Conservation (phyloP, 116 monocot species). For the Posidonia oceanica region DNA sequence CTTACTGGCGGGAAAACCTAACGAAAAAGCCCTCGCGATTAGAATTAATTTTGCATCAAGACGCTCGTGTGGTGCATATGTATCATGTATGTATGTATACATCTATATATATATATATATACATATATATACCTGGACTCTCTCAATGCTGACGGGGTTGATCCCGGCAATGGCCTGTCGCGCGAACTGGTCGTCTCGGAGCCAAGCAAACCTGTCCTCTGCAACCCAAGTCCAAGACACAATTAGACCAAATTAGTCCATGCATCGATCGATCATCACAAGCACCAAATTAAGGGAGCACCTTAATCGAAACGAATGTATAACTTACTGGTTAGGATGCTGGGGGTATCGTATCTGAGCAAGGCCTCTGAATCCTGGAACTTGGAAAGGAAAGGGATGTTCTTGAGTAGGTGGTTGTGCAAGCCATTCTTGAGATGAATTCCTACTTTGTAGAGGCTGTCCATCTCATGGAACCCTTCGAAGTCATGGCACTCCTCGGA, state of each 20-base stretch:
- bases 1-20: constrained; percentile 56
- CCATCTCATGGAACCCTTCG: constrained; percentile 58
- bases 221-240: background rate
- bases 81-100: too few relatives aligned
- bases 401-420: constrained; percentile 38
- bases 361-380: constrained; percentile 42
- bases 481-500: constrained; percentile 46
- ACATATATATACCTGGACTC: constrained; percentile 12
- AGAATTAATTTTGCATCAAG: too few relatives aligned
- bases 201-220: constrained; percentile 90
- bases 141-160: constrained; percentile 73
- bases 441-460: constrained; percentile 75
- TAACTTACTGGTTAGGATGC: constrained; percentile 59
- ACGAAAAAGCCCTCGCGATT: background rate
- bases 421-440: constrained; percentile 38
- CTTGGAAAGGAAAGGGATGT: constrained; percentile 46
- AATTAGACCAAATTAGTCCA: background rate
- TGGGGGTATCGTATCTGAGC: constrained; percentile 59
- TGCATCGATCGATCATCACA: too few relatives aligned
- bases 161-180: constrained; percentile 77
- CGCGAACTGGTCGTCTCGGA: constrained; percentile 79
- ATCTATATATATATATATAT: too few relatives aligned
- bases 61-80: too few relatives aligned
- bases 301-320: background rate
- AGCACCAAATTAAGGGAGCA: too few relatives aligned